Percentiles rank a stretch among this genome's conserved stretches.
Conservation (phyloP, 257 asterid genomes). For the Jacaranda copaia region DNA sequence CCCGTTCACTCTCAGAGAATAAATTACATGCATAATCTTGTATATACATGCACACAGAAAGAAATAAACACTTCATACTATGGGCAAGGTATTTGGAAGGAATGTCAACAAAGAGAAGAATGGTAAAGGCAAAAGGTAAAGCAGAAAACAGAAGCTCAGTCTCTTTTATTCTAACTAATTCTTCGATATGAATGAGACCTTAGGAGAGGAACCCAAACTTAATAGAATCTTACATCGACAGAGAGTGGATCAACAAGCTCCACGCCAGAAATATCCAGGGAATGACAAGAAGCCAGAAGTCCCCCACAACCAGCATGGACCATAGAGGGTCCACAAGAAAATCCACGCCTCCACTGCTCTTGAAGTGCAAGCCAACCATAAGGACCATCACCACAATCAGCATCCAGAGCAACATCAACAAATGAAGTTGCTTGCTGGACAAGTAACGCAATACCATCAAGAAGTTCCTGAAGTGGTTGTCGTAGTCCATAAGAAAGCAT, state of each 20-base stretch:
- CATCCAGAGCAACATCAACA: conserved; percentile 95
- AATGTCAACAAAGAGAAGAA: conserved; percentile 2
- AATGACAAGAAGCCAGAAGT: conserved; percentile 89
- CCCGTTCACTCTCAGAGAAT: conserved; percentile 14
- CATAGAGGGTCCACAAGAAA: conserved; percentile 98
- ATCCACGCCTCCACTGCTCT: conserved; percentile 98
- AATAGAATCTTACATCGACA: conserved; percentile 69
- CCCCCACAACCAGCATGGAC: conserved; percentile 99
- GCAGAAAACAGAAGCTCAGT: conserved; percentile 19
- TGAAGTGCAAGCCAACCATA: conserved; percentile 97
- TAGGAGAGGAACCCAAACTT: conserved; percentile 21
- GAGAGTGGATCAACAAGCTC: conserved; percentile 99
- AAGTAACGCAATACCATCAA: conserved; percentile 91
- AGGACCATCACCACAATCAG: conserved; percentile 97
- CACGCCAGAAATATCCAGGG: conserved; percentile 93
- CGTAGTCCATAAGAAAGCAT: conserved; percentile 91
- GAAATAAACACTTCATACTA: conserved; percentile 10
- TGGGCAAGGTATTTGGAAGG: conserved; percentile 10
- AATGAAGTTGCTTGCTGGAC: conserved; percentile 98
- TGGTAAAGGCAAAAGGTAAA: conserved; percentile 6
- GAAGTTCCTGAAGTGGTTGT: conserved; percentile 97
- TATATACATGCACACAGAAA: not conserved
- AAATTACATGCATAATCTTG: conserved; percentile 14
- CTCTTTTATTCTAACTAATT: not conserved
- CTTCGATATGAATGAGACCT: conserved; percentile 24